Evolutionary conservation across 176 grass and related monocot genomes (phyloP).

Genomic region (Echinochloa phyllopogon): DNA sequence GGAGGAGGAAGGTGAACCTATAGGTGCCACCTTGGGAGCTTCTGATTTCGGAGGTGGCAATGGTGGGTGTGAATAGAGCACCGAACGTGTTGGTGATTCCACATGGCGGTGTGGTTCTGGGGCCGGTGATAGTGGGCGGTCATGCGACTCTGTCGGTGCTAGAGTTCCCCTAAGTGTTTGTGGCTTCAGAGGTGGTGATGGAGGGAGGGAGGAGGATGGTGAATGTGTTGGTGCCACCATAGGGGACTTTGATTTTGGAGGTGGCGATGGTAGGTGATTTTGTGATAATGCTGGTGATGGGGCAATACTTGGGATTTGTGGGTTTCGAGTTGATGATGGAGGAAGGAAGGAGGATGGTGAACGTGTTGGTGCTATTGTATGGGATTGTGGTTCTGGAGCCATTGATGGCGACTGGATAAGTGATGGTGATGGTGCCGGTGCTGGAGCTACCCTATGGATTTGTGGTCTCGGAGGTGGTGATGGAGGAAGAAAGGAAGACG

Average conservation of each 20-base stretch:
- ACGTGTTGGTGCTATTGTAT: neutral
- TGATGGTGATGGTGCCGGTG: neutral
- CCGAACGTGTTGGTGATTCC: neutral
- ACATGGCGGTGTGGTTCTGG: neutral
- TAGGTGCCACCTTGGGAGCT: too few relatives aligned
- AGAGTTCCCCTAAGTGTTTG: neutral
- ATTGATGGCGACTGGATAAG: neutral
- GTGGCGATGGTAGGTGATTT: neutral
- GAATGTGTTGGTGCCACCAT: neutral
- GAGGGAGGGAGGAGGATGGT: neutral
- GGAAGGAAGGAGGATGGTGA: neutral
- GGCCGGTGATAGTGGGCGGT: neutral
- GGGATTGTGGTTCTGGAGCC: neutral
- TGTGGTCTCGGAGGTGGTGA: neutral
- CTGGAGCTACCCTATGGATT: neutral
- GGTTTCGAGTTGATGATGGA: neutral
- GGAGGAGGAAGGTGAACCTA: too few relatives aligned
- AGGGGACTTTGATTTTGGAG: neutral
- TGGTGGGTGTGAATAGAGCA: neutral
- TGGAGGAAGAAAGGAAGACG: neutral
- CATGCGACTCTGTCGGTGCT: neutral
- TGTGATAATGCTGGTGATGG: neutral
- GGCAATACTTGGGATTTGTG: neutral
- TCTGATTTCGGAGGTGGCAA: neutral
- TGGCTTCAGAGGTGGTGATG: neutral